Percentiles rank a stretch among this genome's conserved stretches.
These are phyloP conservation scores for Microbotryum violaceum DNA, from an alignment of 1,284 basidiomycete species.

Conservation along the genomic window DNA sequence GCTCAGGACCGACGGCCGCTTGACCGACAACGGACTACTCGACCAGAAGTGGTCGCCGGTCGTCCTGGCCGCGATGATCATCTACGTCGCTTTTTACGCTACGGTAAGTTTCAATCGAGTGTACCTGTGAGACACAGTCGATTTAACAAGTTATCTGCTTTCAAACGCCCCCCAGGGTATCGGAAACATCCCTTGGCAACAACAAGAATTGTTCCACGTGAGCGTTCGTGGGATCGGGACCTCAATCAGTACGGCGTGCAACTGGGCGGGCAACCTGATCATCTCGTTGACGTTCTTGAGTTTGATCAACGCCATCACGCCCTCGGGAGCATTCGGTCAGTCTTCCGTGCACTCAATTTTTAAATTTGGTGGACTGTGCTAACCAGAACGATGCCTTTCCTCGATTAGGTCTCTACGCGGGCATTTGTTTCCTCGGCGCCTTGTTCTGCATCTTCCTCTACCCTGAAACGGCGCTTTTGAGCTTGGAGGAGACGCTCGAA, in stretches of 20 bases:
- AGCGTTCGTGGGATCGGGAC: slow-evolving; percentile 69
- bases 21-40: slow-evolving; percentile 58
- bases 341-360: background rate
- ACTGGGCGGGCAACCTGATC: slow-evolving; percentile 70
- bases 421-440: slow-evolving; percentile 62
- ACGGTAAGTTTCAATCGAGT: background rate
- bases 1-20: slow-evolving; percentile 54
- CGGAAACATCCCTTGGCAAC: slow-evolving; percentile 54
- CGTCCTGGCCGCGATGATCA: slow-evolving; percentile 68
- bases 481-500: slow-evolving; percentile 61
- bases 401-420: slow-evolving; percentile 58
- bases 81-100: slow-evolving; percentile 75
- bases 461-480: slow-evolving; percentile 64
- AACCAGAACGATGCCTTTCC: background rate
- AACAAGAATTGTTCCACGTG: slow-evolving; percentile 65
- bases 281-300: slow-evolving; percentile 65
- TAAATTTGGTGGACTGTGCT: too few relatives aligned
- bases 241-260: slow-evolving; percentile 67
- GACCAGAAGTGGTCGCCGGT: slow-evolving; percentile 57
- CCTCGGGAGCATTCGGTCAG: slow-evolving; percentile 66
- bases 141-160: background rate
- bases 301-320: slow-evolving; percentile 65
- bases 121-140: slow-evolving; percentile 43
- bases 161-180: background rate
- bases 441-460: slow-evolving; percentile 62